Evolutionary conservation across 2,329 filamentous ascomycete species (phyloP), one percentile per base, ranked within the genome.

Genomic region (Microdochium paspali): DNA sequence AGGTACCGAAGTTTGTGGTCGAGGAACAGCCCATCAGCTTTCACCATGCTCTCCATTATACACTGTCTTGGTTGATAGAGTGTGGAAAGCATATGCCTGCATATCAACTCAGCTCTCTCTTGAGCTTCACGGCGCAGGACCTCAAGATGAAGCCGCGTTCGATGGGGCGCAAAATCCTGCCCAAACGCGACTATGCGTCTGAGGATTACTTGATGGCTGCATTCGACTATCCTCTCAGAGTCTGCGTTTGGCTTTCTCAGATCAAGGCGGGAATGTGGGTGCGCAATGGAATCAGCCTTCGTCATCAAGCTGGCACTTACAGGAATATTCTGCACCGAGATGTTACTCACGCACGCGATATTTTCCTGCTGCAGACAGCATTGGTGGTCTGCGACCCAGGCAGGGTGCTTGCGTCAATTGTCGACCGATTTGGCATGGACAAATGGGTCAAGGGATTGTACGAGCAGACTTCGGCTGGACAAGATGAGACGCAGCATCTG

Each of bases 231-330:
- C 91, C 94, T 1, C 73, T 98, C 3, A 80, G 94, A 46, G 90
- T 97, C 1, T 96, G 90, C 62, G 90, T 89, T 20, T 98, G 93
- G 93, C 73, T 98, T 26, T 87, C 93, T 5, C 94, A 98, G 69
- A 97, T 98, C 82, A 95, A 95, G 64, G 90, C 91, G 18, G 88
- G 90, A 46, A 95, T 97, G 83, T 98, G 94, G 93, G 91, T 98
- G 53, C 83, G 93, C 48, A 98, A 98, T 61, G 93, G 93, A 2
- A 89, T 98, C 60, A 97, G 91, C 58, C 77, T 98, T 46, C 82
- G 91, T 32, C 93, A 98, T 63, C 93, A 98, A 66, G 93, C 94
- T 62, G 86, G 86, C 46, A 93, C 90, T 18, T 98, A 98, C 62
- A 84, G 90, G 15, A 90, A 89, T 35, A 89, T 96, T 13, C 81